Conservation (phyloP, 73 alveolate genomes). For the Effrenium voratum region DNA sequence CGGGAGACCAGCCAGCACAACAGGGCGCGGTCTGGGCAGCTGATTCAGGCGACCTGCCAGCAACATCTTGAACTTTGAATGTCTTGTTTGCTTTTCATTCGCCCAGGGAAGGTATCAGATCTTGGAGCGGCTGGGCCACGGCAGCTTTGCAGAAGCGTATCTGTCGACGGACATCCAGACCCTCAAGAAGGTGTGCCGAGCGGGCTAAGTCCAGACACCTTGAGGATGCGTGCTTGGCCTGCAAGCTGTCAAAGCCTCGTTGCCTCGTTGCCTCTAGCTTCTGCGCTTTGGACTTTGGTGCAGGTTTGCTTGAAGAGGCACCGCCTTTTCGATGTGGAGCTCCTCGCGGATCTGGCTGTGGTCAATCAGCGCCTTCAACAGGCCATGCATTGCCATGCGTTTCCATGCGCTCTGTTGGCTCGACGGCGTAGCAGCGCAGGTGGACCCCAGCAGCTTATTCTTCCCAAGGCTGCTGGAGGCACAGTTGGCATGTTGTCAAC, state of each 20-base stretch:
- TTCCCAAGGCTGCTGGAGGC: too few relatives aligned
- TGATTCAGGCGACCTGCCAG: background rate
- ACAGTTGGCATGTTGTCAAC: too few relatives aligned
- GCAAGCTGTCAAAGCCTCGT: too few relatives aligned
- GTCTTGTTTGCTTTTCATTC: background rate
- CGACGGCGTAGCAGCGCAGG: too few relatives aligned
- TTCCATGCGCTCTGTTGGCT: too few relatives aligned
- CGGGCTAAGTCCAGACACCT: background rate
- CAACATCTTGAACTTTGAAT: background rate
- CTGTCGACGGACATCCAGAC: background rate
- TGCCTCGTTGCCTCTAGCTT: background rate
- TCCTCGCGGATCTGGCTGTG: background rate
- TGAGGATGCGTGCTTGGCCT: too few relatives aligned
- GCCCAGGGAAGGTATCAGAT: background rate
- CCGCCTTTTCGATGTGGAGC: background rate
- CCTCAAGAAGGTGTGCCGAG: background rate
- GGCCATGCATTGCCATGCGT: too few relatives aligned
- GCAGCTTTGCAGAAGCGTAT: background rate
- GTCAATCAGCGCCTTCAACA: background rate
- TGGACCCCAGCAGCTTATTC: too few relatives aligned
- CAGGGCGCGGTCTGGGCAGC: conserved; percentile 3
- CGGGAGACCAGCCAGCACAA: background rate
- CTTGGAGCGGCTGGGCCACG: background rate
- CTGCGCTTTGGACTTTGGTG: too few relatives aligned
- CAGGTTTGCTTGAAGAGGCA: background rate